Evolutionary conservation across 2,329 filamentous ascomycete species (phyloP).

Genomic region (Plenodomus tracheiphilus): DNA sequence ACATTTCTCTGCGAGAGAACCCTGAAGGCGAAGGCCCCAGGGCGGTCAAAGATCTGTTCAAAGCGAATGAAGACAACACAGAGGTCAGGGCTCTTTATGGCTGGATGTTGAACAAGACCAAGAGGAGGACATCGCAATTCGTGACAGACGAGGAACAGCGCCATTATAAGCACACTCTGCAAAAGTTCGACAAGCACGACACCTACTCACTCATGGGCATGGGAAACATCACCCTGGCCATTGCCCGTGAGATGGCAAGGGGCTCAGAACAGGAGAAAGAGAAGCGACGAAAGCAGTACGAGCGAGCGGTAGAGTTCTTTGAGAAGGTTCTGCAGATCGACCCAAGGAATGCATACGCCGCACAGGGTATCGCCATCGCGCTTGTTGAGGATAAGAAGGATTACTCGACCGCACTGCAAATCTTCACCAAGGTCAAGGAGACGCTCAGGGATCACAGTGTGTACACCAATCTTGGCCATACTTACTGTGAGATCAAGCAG

Average conservation of each 20-base stretch:
- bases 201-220: constrained; percentile 95
- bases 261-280: constrained; percentile 89
- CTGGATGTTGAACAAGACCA: constrained; percentile 90
- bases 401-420: constrained; percentile 75
- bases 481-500: constrained; percentile 87
- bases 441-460: constrained; percentile 87
- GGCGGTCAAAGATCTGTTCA: constrained; percentile 81
- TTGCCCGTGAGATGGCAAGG: constrained; percentile 91
- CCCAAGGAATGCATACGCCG: constrained; percentile 91
- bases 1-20: constrained; percentile 80
- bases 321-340: constrained; percentile 97
- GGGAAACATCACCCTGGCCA: constrained; percentile 89
- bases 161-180: constrained; percentile 94
- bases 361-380: constrained; percentile 93
- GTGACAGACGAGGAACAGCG: constrained; percentile 89
- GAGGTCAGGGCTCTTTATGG: constrained; percentile 93
- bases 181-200: constrained; percentile 90
- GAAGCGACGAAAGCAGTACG: constrained; percentile 83
- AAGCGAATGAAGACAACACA: constrained; percentile 79
- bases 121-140: constrained; percentile 79
- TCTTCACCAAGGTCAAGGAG: constrained; percentile 88
- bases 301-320: constrained; percentile 95
- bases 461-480: constrained; percentile 90
- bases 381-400: constrained; percentile 95
- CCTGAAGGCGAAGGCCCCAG: constrained; percentile 86